These are phyloP conservation scores for Exophiala oligosperma DNA, from an alignment of 2,329 filamentous ascomycete species.

Conservation along the genomic window DNA sequence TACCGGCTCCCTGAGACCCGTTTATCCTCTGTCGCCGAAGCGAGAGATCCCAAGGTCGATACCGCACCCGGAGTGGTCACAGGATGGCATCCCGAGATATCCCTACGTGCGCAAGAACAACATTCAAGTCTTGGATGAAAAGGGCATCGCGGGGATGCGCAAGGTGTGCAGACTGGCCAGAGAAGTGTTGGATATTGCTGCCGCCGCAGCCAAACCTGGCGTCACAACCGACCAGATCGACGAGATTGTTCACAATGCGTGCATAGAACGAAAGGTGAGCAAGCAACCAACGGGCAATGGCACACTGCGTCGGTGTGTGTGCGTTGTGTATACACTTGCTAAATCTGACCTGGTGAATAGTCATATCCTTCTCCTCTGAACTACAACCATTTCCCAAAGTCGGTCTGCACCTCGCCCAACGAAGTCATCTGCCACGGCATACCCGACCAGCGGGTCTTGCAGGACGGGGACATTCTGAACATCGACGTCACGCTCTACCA, in stretches of 20 bases:
- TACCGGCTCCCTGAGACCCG: slow-evolving; percentile 77
- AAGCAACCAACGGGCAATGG: slow-evolving; percentile 38
- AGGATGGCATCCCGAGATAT: slow-evolving; percentile 74
- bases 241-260: slow-evolving; percentile 91
- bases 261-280: slow-evolving; percentile 84
- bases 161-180: slow-evolving; percentile 84
- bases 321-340: neutral
- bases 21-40: slow-evolving; percentile 76
- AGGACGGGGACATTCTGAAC: slow-evolving; percentile 95
- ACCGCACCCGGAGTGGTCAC: slow-evolving; percentile 81
- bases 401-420: slow-evolving; percentile 92
- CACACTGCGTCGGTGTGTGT: neutral
- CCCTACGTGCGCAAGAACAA: slow-evolving; percentile 72
- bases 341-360: slow-evolving; percentile 46
- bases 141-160: slow-evolving; percentile 84
- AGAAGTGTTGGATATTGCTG: slow-evolving; percentile 91
- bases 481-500: slow-evolving; percentile 95
- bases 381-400: slow-evolving; percentile 96
- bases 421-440: slow-evolving; percentile 99
- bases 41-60: slow-evolving; percentile 78
- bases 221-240: slow-evolving; percentile 96
- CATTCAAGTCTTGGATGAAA: slow-evolving; percentile 76
- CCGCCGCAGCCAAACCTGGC: slow-evolving; percentile 79
- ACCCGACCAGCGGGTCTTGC: slow-evolving; percentile 80
- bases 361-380: slow-evolving; percentile 93